phyloP scores from a whole-genome alignment of 2,329 filamentous ascomycete species.

The Ustilaginoidea virens region DNA sequence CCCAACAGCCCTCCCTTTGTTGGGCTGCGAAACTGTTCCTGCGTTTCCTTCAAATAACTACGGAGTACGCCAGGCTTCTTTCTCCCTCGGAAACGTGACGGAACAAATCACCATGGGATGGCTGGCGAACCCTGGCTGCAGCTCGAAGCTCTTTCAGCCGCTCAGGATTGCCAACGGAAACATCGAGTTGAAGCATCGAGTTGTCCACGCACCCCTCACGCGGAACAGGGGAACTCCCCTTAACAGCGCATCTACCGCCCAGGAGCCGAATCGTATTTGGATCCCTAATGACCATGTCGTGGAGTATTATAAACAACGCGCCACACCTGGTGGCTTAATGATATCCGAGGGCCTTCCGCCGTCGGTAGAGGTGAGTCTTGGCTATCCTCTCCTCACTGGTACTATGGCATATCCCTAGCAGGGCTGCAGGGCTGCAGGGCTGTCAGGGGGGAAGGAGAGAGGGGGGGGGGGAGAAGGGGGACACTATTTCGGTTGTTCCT shows the following conservation, averaged over 20 bases:
- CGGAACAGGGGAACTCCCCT: constrained; percentile 33
- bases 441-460: too few species aligned
- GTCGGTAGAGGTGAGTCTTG: constrained; percentile 21
- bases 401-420: too few species aligned
- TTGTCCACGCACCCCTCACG: constrained; percentile 36
- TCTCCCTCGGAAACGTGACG: too few species aligned
- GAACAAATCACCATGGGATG: constrained; percentile 8
- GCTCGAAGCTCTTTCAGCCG: constrained; percentile 16
- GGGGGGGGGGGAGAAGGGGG: too few species aligned
- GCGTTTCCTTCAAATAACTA: too few species aligned
- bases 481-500: too few species aligned
- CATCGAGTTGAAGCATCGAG: constrained; percentile 31
- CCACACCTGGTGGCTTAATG: constrained; percentile 24
- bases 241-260: constrained; percentile 22
- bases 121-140: constrained; percentile 1
- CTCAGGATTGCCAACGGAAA: constrained; percentile 24
- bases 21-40: too few species aligned
- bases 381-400: too few species aligned
- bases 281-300: constrained; percentile 25
- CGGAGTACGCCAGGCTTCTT: too few species aligned
- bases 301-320: constrained; percentile 27
- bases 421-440: too few species aligned
- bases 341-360: constrained; percentile 32
- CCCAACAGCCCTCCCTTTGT: too few species aligned
- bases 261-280: constrained; percentile 33